Conservation (phyloP, 78 protist genomes). For the Dictyostelium firmibasis region DNA sequence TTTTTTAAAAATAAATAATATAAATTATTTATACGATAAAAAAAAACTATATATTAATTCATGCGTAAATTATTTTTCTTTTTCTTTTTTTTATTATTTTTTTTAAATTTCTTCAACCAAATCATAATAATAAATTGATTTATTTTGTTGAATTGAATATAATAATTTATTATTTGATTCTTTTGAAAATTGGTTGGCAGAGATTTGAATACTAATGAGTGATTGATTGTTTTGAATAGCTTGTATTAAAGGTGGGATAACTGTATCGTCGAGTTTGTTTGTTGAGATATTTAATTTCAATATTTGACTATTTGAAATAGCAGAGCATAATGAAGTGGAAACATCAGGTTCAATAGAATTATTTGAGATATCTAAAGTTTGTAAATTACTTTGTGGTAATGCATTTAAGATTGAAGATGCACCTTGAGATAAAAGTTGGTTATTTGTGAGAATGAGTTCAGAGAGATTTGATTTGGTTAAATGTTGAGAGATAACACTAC, state of each 20-base stretch:
- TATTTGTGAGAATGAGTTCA: conserved; percentile 11
- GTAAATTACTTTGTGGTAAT: not conserved
- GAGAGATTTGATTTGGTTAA: not conserved
- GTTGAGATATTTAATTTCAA: conserved; percentile 28
- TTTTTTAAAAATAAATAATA: not conserved
- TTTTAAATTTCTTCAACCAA: conserved; percentile 42
- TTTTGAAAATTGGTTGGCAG: conserved; percentile 51
- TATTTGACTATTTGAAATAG: not conserved
- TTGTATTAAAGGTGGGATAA: not conserved
- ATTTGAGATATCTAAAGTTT: conserved; percentile 44
- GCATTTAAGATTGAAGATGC: not conserved
- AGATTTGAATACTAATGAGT: conserved; percentile 52
- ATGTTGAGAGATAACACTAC: conserved; percentile 10
- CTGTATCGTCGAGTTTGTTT: conserved; percentile 54
- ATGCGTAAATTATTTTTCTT: not conserved
- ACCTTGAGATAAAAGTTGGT: conserved; percentile 12
- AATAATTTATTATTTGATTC: conserved; percentile 38
- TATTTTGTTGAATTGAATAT: conserved; percentile 32
- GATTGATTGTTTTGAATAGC: not conserved
- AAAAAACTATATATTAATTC: not conserved
- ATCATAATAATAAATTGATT: conserved; percentile 70
- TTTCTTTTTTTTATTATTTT: not conserved
- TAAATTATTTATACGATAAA: not conserved
- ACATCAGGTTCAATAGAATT: not conserved
- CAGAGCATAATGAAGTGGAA: not conserved